Percentiles rank a stretch among this genome's conserved stretches.
phyloP scores from a whole-genome alignment of 371 early-diverging fungal species.

The Rhizomucor miehei region DNA sequence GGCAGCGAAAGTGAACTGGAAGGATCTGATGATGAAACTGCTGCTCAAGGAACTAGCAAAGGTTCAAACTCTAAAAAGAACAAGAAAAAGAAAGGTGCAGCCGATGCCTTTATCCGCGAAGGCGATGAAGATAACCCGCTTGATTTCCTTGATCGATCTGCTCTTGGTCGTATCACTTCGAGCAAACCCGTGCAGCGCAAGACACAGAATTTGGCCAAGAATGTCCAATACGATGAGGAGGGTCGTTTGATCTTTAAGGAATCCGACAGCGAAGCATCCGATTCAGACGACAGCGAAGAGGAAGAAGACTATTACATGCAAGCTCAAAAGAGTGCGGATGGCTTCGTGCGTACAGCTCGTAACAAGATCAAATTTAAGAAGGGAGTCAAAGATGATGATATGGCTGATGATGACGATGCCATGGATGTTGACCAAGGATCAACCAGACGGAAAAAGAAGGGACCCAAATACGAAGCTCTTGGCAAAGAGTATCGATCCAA shows the following conservation, averaged over 20 bases:
- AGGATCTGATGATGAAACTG: slow-evolving; percentile 60
- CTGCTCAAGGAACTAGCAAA: slow-evolving; percentile 6
- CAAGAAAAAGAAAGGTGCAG: slow-evolving; percentile 33
- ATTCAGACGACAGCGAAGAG: slow-evolving; percentile 43
- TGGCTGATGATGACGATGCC: slow-evolving; percentile 46
- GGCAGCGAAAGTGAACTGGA: slow-evolving; percentile 91
- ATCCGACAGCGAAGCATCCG: slow-evolving; percentile 34
- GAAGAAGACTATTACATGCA: slow-evolving; percentile 84
- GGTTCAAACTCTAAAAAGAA: slow-evolving; percentile 29
- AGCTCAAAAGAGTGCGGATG: slow-evolving; percentile 76
- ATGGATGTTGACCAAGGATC: slow-evolving; percentile 55
- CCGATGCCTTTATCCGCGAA: slow-evolving; percentile 70
- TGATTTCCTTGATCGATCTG: slow-evolving; percentile 89
- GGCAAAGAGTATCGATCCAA: slow-evolving; percentile 65
- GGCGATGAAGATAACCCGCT: slow-evolving; percentile 76
- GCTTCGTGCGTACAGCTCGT: slow-evolving; percentile 78
- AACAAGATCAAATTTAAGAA: slow-evolving; percentile 89
- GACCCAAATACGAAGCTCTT: slow-evolving; percentile 30
- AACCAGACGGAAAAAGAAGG: slow-evolving; percentile 21
- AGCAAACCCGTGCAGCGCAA: slow-evolving; percentile 47
- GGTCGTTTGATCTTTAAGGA: slow-evolving; percentile 85
- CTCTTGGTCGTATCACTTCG: slow-evolving; percentile 77
- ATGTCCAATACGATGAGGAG: slow-evolving; percentile 54
- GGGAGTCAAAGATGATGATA: slow-evolving; percentile 49
- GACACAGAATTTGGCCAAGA: slow-evolving; percentile 39